Percentiles rank a stretch among this genome's conserved stretches.
These are phyloP conservation scores for Chaetomiaceae sp. DNA, from an alignment of 2,329 filamentous ascomycete species.

Conservation along the genomic window DNA sequence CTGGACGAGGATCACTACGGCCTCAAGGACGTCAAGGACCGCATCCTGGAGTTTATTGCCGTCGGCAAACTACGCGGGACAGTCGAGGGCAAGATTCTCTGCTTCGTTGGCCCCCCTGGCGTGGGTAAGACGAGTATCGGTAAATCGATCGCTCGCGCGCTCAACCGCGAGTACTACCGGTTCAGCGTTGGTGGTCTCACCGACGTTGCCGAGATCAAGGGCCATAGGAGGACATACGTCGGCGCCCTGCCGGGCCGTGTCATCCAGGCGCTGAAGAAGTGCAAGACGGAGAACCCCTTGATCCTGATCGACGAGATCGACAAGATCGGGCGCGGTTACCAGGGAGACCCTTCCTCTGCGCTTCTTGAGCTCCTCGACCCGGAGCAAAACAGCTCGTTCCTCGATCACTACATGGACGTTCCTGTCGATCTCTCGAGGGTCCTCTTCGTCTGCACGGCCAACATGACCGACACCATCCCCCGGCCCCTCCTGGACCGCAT, in stretches of 20 bases:
- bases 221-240: conserved; percentile 92
- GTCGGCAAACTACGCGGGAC: conserved; percentile 95
- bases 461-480: conserved; percentile 98
- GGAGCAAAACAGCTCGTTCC: conserved; percentile 94
- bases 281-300: conserved; percentile 95
- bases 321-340: conserved; percentile 94
- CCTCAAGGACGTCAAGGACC: conserved; percentile 95
- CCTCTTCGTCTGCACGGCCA: conserved; percentile 96
- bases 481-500: conserved; percentile 90
- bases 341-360: conserved; percentile 92
- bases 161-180: conserved; percentile 95
- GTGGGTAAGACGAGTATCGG: conserved; percentile 99
- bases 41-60: conserved; percentile 96
- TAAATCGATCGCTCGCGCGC: conserved; percentile 90
- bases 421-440: conserved; percentile 97
- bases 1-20: conserved; percentile 96
- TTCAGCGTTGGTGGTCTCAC: conserved; percentile 97
- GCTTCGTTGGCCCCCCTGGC: conserved; percentile 93
- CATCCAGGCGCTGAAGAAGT: conserved; percentile 98
- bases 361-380: conserved; percentile 91
- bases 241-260: conserved; percentile 93
- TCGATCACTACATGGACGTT: conserved; percentile 98
- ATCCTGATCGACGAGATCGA: conserved; percentile 97
- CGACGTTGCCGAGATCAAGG: conserved; percentile 98
- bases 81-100: conserved; percentile 96